Evolutionary conservation across 225 moss, liverwort and hornwort species (phyloP), one percentile per base, ranked within the genome.

Genomic region (Rhytidiadelphus loreus): DNA sequence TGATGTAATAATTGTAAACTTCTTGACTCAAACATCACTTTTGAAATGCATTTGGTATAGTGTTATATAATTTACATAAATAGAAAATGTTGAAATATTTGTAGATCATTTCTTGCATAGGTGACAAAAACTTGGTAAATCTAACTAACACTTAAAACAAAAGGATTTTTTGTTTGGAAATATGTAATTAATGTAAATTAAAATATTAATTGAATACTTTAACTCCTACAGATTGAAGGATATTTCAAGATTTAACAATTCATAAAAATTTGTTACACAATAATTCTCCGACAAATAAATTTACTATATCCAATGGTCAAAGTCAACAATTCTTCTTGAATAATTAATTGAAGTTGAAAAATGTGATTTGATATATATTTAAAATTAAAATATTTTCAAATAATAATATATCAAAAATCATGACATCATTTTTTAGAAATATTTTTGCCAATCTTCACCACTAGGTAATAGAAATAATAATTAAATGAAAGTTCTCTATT

Each of bases 91-190:
- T 64, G 39, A 69, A 69, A 39, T 23, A 7, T 19, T 37, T 69
- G 8, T 22, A 23, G n/a, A n/a, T n/a, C 23, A 68, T 68, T 68
- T 68, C 7, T 8, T 12, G 13, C 2, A 11, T 13, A 13, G 8
- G 21, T 39, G 39, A 8, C 1, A 69, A 8, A 7, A 2, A 0
- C 23, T 69, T 69, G 1, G 5, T 69, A 69, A 39, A 39, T 13
- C 23, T 69, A 39, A 39, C 8, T 39, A 69, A 69, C 24, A 13
- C 1, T 39, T 69, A 13, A 2, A 69, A 23, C 7, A 39, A 39
- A 32, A 32, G 4, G 0, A 1, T 16, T 32, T 18, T 33, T 33
- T 9, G 1, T 23, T 7, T 13, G 3, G 7, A 24, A 14, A 5
- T 15, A 13, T 8, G 8, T 8, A 23, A 41, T 70, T 8, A 41